These are phyloP conservation scores for Blastobotrys apis DNA, from an alignment of 1,139 yeast genomes.

Conservation along the genomic window DNA sequence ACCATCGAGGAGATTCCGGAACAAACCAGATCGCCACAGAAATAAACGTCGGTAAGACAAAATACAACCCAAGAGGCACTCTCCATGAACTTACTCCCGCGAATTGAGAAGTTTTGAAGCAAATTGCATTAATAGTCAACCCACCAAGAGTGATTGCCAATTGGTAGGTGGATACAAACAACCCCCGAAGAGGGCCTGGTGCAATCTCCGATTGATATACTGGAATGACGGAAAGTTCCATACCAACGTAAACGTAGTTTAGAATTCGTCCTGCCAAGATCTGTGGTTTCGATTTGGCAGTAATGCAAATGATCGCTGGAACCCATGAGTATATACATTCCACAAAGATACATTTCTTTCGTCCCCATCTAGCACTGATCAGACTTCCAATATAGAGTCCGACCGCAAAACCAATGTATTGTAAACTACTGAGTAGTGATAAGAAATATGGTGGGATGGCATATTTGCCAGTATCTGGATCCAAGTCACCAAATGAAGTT, in stretches of 20 bases:
- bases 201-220: conserved; percentile 5
- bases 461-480: background rate
- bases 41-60: background rate
- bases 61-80: conserved; percentile 2
- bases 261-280: background rate
- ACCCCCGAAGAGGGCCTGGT: background rate
- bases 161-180: conserved; percentile 4
- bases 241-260: conserved; percentile 3
- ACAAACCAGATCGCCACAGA: conserved; percentile 1
- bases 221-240: conserved; percentile 5
- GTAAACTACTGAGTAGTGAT: conserved; percentile 2
- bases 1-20: conserved; percentile 1
- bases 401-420: conserved; percentile 4
- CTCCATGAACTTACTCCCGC: background rate
- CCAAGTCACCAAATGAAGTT: background rate
- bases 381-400: background rate
- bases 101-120: background rate
- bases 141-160: background rate
- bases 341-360: background rate
- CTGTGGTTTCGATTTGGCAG: background rate
- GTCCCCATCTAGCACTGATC: conserved; percentile 1
- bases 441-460: background rate
- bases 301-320: background rate
- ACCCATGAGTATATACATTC: conserved; percentile 6
- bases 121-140: background rate